phyloP scores from a whole-genome alignment of 1,139 yeast species.

The Geotrichum histeridarum region DNA sequence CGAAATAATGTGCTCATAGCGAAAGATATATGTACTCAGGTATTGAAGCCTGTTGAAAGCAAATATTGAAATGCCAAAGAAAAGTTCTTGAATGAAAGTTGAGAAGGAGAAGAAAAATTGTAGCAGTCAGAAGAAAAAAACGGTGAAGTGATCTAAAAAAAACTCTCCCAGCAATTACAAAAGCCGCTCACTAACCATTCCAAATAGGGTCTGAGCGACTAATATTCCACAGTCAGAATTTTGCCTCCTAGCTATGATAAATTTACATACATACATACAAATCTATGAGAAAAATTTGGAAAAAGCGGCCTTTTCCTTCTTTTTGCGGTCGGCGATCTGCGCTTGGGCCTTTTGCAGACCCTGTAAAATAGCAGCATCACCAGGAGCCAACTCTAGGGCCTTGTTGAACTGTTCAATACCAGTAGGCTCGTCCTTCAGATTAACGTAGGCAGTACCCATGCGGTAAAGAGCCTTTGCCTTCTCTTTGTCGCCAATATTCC shows the following conservation, averaged over 20 bases:
- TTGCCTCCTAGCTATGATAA: neutral
- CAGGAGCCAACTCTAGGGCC: conserved; percentile 63
- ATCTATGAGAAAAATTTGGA: conserved; percentile 57
- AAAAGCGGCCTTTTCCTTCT: conserved; percentile 78
- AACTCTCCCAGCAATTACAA: too few species aligned
- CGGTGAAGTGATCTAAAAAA: neutral
- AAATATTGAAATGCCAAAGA: too few species aligned
- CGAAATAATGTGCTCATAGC: neutral
- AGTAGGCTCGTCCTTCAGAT: conserved; percentile 59
- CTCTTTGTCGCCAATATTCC: conserved; percentile 58
- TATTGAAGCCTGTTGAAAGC: too few species aligned
- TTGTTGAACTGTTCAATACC: conserved; percentile 61
- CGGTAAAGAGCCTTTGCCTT: conserved; percentile 83
- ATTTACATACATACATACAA: neutral
- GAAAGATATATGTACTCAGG: too few species aligned
- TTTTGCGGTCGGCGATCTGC: conserved; percentile 50
- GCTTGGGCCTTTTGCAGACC: conserved; percentile 60
- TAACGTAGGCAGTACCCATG: conserved; percentile 64
- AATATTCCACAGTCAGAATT: neutral
- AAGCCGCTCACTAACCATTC: too few species aligned
- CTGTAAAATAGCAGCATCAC: conserved; percentile 65
- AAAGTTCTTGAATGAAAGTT: too few species aligned
- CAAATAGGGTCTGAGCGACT: neutral
- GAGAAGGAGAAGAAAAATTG: neutral
- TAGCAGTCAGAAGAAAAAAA: neutral